Evolutionary conservation across 345 rosid species (phyloP).

Genomic region (Capsella bursapastoris): DNA sequence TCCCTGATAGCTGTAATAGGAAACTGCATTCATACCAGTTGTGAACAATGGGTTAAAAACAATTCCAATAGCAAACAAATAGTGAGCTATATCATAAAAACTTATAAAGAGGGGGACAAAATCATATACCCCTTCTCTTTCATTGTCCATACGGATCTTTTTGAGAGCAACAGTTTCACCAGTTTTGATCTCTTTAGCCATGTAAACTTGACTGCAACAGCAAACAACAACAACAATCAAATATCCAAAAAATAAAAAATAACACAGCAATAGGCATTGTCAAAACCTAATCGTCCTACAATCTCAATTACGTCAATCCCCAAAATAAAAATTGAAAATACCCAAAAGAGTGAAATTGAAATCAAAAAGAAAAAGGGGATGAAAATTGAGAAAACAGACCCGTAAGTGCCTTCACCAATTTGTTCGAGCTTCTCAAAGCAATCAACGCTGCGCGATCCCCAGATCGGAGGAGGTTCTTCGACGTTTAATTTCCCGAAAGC

Average conservation of each 20-base stretch:
- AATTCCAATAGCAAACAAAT: not conserved
- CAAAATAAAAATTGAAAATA: not conserved
- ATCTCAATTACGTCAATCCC: not conserved
- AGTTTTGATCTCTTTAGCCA: constrained; percentile 86
- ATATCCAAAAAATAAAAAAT: not conserved
- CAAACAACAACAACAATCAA: constrained; percentile 8
- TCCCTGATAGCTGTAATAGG: constrained; percentile 63
- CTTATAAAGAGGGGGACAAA: not conserved
- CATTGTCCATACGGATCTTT: constrained; percentile 97
- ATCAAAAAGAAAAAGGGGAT: not conserved
- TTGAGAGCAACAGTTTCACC: constrained; percentile 95
- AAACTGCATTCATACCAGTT: constrained; percentile 47
- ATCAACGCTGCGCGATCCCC: constrained; percentile 86
- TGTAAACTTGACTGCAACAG: constrained; percentile 86
- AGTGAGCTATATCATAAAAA: not conserved
- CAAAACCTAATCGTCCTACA: constrained; percentile 3
- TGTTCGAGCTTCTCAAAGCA: constrained; percentile 86
- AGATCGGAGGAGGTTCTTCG: constrained; percentile 59
- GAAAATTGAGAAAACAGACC: constrained; percentile 44
- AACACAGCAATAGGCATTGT: not conserved
- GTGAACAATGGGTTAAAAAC: not conserved
- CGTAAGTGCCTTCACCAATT: constrained; percentile 90
- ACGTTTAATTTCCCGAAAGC: constrained; percentile 63
- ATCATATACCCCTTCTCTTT: constrained; percentile 84
- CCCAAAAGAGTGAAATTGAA: constrained; percentile 15